Evolutionary conservation across 306 rosid species (phyloP).

Genomic region (Vigna nakashimae): DNA sequence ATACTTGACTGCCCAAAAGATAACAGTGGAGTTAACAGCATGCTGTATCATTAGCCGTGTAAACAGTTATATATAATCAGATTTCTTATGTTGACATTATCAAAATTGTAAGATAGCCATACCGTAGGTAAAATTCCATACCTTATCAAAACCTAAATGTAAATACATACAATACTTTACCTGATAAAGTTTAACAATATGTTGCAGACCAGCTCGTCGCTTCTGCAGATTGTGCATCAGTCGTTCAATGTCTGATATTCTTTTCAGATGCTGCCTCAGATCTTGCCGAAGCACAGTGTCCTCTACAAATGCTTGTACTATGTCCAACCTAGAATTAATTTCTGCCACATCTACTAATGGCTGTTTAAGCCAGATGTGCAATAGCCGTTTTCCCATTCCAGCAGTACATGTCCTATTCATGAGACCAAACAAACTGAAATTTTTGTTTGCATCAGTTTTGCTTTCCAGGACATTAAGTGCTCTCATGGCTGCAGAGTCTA

Average conservation of each 20-base stretch:
- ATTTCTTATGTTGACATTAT: no score
- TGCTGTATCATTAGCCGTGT: slow-evolving; percentile 26
- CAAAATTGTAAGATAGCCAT: slow-evolving; percentile 20
- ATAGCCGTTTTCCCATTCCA: slow-evolving; percentile 94
- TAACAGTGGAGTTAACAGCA: slow-evolving; percentile 40
- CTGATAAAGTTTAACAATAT: slow-evolving; percentile 96
- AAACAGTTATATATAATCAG: slow-evolving; percentile 22
- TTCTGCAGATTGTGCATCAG: slow-evolving; percentile 77
- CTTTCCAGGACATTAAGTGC: slow-evolving; percentile 92
- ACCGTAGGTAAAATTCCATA: slow-evolving; percentile 19
- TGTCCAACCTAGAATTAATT: slow-evolving; percentile 83
- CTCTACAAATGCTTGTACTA: slow-evolving; percentile 93
- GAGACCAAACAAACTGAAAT: slow-evolving; percentile 94
- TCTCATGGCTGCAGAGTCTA: slow-evolving; percentile 94
- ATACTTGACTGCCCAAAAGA: slow-evolving; percentile 79
- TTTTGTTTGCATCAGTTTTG: slow-evolving; percentile 95
- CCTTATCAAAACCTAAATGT: slow-evolving; percentile 30
- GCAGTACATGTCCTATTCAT: slow-evolving; percentile 97
- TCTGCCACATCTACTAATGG: slow-evolving; percentile 82
- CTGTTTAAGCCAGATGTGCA: slow-evolving; percentile 97
- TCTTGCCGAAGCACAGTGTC: slow-evolving; percentile 83
- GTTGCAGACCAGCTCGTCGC: slow-evolving; percentile 88
- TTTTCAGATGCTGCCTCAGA: slow-evolving; percentile 89
- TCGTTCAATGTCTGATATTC: slow-evolving; percentile 92
- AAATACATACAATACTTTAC: slow-evolving; percentile 46